Base-by-base conservation (phyloP, 768 basidiomycete genomes). In the Candolleomyces eurysporus region DNA sequence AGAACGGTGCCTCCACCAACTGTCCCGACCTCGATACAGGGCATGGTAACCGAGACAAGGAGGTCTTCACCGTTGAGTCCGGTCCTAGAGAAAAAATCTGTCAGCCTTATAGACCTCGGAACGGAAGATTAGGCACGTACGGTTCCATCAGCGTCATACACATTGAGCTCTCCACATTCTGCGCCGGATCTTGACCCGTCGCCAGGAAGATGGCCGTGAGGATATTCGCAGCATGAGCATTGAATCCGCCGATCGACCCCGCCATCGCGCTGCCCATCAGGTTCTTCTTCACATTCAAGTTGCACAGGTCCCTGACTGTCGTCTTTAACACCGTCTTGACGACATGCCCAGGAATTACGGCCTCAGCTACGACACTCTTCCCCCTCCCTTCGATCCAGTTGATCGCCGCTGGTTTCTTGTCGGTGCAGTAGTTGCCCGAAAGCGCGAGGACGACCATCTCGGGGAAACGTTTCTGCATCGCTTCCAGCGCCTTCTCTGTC, bases 321-420 rank as follows among this genome's bases (percentile, higher is more conserved):
- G 97, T 98, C 87, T 98, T 99, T 67, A 99, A 76, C 65, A 99
- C 94, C 40, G 76, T 82, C 82, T 88, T 88, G 60, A 99, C 94
- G 40, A 95, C 78, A 64, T 87, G 85, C 0, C 96, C 36, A 36
- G 36, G 36, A 7, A 36, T 11, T 3, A 36, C 36, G 11, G 36
- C 36, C 36, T 36, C 36, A 95, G 94, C 96, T 52, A 98, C 96
- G 21, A 99, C 91, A 58, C 91, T 92, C 89, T 99, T 99, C 26
- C 97, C 97, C 48, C 97, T 82, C 1, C 97, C 97, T 76, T 98
- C 96, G 64, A 98, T 98, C 97, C 97, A 99, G 77, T 98, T 99
- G 76, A 99, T 97, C 49, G 97, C 97, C 9, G 97, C 93, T 0
- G 97, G 92, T 36, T 36, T 36, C 36, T 36, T 36, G 36, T 36